Base-by-base conservation (phyloP, 768 basidiomycete species). In the Mycena epipterygia region DNA sequence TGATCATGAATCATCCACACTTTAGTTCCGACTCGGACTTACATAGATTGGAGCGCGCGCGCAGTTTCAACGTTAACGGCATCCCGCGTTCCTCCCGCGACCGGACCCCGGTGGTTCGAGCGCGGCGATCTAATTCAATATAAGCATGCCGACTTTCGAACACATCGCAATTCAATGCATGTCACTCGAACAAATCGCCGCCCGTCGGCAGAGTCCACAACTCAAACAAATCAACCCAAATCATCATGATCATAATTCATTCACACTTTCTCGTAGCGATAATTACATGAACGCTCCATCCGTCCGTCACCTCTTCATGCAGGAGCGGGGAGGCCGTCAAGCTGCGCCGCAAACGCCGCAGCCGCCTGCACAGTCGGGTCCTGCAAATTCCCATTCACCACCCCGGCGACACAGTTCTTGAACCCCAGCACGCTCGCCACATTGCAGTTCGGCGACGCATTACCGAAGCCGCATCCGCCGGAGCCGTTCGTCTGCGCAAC, bases 391-490 rank as follows among this genome's bases (percentile, higher is more conserved):
- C 49, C 39, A 17, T 53, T 27, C 3, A 30, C 37, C 5, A 41
- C 48, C 5, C 51, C 62, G 25, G 16, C 23, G 19, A 42, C 21
- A 32, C 62, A 64, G 49, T 27, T 49, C 32, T 62, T n/a, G 52
- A 67, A 64, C 3, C 64, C 59, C 11, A 70, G 59, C 33, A 61
- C 30, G 21, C 63, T 59, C 13, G 75, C 73, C 29, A 72, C 76
- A 49, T 70, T 55, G 72, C 69, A 65, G 68, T 76, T 76, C 30
- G 74, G 72, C 23, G 49, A 11, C 21, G 70, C 32, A 64, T 67
- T 61, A 44, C 74, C 74, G 55, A 58, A 60, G 46, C 76, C 76
- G 58, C 76, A 76, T 27, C 76, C 76, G 32, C 74, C 76, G 27
- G 51, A 48, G 64, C 74, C 75, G 56, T 74, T 72, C 33, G 67